A percentile compares a stretch with the other conserved stretches of the same genome.
phyloP scores from a whole-genome alignment of 768 basidiomycete genomes.

The Trametes cingulata region DNA sequence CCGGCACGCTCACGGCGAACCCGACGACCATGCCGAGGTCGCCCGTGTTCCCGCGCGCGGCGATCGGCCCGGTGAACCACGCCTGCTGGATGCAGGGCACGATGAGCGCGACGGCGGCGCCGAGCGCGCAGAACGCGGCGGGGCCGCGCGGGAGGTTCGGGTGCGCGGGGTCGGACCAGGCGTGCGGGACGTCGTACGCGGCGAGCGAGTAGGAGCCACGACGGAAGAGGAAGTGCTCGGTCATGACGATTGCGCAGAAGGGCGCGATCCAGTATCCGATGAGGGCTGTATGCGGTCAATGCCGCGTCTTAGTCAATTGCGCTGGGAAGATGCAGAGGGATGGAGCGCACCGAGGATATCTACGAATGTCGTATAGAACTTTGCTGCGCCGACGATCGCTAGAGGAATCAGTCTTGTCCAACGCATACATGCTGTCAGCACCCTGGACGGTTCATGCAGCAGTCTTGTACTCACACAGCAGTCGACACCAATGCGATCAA shows the following conservation, averaged over 20 bases:
- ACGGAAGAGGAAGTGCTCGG: slow-evolving; percentile 49
- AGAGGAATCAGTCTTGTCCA: slow-evolving; percentile 44
- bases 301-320: background rate
- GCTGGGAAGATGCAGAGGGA: too few species aligned
- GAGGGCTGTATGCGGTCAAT: slow-evolving; percentile 33
- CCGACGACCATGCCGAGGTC: slow-evolving; percentile 45
- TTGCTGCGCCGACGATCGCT: slow-evolving; percentile 45
- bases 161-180: slow-evolving; percentile 40
- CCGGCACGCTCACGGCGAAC: slow-evolving; percentile 22
- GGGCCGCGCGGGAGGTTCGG: slow-evolving; percentile 41
- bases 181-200: slow-evolving; percentile 35
- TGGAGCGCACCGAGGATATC: slow-evolving; percentile 42
- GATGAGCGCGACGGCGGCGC: slow-evolving; percentile 38
- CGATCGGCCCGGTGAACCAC: slow-evolving; percentile 54
- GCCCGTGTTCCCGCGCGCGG: slow-evolving; percentile 41
- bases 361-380: slow-evolving; percentile 47
- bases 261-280: slow-evolving; percentile 48
- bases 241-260: slow-evolving; percentile 40
- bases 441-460: too few species aligned
- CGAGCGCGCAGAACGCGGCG: slow-evolving; percentile 43
- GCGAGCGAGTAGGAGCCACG: slow-evolving; percentile 29
- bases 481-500: slow-evolving; percentile 47
- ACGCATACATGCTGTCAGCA: background rate
- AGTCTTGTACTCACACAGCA: slow-evolving; percentile 39
- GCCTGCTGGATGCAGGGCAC: slow-evolving; percentile 51